Percentiles rank a stretch among this genome's conserved stretches.
Conservation (phyloP, 768 basidiomycete genomes). For the Sarcodon sp. region DNA sequence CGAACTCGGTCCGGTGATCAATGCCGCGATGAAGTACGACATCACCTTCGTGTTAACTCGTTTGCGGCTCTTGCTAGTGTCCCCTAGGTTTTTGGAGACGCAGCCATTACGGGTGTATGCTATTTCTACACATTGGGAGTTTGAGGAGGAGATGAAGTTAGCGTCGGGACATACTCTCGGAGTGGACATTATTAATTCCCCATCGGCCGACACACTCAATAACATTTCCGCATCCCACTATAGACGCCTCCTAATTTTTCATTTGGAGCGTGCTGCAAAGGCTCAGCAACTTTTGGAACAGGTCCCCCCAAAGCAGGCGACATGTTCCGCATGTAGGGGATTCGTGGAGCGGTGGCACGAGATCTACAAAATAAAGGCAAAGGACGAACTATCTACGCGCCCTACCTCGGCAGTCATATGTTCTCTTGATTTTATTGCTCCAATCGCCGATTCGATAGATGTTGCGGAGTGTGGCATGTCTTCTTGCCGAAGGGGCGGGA, state of each 20-base stretch:
- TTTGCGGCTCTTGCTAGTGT: not conserved
- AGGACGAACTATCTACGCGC: not conserved
- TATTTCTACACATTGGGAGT: not conserved
- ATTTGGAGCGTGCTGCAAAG: not conserved
- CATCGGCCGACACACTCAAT: not conserved
- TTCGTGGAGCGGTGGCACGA: not conserved
- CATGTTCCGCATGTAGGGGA: not conserved
- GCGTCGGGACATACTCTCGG: not conserved
- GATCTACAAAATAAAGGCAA: not conserved
- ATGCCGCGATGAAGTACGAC: conserved; percentile 10
- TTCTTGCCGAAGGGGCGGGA: not conserved
- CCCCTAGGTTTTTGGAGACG: not conserved
- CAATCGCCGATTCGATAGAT: not conserved
- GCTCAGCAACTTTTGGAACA: not conserved
- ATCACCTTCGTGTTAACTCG: conserved; percentile 2
- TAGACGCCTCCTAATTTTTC: not conserved
- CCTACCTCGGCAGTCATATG: not conserved
- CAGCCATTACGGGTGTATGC: not conserved
- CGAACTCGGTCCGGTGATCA: conserved; percentile 1
- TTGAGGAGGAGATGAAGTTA: not conserved
- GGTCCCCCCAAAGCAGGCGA: not conserved
- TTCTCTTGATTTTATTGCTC: not conserved
- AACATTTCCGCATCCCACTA: not conserved
- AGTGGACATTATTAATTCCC: not conserved
- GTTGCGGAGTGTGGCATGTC: not conserved